Base-by-base conservation (phyloP, 331 rosid genomes). In the Cucumis variabilis region DNA sequence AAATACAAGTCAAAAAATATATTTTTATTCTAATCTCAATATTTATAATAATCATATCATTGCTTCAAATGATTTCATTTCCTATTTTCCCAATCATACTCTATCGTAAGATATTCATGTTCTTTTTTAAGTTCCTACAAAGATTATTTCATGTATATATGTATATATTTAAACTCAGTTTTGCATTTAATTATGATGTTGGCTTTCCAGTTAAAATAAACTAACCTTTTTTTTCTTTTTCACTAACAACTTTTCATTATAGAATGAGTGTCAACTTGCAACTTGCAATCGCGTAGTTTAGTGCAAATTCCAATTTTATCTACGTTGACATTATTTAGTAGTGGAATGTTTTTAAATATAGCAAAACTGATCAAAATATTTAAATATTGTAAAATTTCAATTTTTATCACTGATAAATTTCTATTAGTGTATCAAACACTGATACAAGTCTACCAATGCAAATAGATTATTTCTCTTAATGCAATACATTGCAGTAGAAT, bases 21-120 rank as follows among this genome's bases (percentile, higher is more conserved):
- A 44, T 44, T 44, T 30, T 82, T 13, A 53, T 81, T 82, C 30
- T 33, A 82, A 30, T n/a, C 2, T 63, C 21, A 82, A 58, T 82
- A 62, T 58, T 58, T 82, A 30, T 63, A 91, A 92, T 87, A 91
- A 91, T 87, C 88, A 90, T 88, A 88, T 84, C 72, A 80, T 87
- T 82, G 83, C 88, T 90, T 88, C 91, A 89, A 93, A 94, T 90
- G 90, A 94, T 92, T 53, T 53, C 50, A 27, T 17, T 17, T 75
- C 23, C 27, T 78, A 16, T 78, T 58, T 75, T 75, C 58, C 53
- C 71, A 60, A 82, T 82, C 85, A 82, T 82, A 30, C 71, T 82
- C 27, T 30, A 58, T 82, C 21, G 33, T 82, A 82, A 44, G 72
- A 82, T 82, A 82, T 82, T 82, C 72, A 82, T 82, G 48, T 44